These are phyloP conservation scores for Asparagopsis taxiformis DNA, from an alignment of 31 red algal species.

Conservation along the genomic window DNA sequence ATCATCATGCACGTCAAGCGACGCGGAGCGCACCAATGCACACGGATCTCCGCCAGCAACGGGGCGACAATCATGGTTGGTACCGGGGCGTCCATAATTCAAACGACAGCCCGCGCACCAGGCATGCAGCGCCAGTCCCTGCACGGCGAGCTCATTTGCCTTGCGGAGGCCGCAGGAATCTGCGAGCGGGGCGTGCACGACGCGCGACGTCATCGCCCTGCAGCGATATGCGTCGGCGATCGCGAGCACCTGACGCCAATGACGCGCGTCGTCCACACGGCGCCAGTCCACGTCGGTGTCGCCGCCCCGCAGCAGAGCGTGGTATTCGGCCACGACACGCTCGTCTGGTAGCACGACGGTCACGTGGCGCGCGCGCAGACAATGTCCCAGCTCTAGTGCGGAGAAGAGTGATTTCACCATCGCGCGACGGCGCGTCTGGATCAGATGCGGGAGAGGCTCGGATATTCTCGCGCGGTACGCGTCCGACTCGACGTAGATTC, in stretches of 20 bases:
- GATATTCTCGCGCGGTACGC: conserved; percentile 3
- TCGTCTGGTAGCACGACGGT: background rate
- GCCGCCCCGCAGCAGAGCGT: background rate
- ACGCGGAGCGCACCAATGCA: background rate
- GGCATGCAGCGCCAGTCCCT: background rate
- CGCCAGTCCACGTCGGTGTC: background rate
- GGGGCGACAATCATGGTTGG: background rate
- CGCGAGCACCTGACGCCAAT: background rate
- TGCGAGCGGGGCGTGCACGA: background rate
- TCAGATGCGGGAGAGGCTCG: background rate
- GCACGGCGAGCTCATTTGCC: background rate
- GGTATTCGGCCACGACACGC: background rate
- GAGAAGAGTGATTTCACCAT: background rate
- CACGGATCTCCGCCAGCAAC: background rate
- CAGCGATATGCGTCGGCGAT: background rate
- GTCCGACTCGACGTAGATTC: background rate
- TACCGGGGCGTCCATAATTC: background rate
- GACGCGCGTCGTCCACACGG: background rate
- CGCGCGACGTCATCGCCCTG: background rate
- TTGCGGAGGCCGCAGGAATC: background rate
- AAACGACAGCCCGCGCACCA: background rate
- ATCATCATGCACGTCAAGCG: background rate
- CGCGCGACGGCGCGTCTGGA: background rate
- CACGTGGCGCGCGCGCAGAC: background rate
- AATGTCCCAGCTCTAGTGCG: conserved; percentile 2